These are phyloP conservation scores for Ogataea paradorogensis DNA, from an alignment of 805 yeast species.

Conservation along the genomic window DNA sequence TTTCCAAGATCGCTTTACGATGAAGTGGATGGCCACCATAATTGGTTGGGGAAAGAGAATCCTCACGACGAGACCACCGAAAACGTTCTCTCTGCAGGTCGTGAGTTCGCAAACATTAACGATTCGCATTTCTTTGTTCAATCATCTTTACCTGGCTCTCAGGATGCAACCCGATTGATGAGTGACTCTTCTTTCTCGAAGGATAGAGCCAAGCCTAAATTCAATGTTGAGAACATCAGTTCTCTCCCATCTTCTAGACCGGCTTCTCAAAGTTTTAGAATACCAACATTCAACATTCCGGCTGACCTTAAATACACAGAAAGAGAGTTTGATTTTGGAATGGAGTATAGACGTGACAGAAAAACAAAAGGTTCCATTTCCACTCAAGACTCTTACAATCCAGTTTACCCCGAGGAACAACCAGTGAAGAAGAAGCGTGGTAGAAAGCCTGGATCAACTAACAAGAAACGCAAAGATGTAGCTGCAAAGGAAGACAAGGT, in stretches of 20 bases:
- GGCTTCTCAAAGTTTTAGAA: slow-evolving; percentile 13
- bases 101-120: slow-evolving; percentile 15
- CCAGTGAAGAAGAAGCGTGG: slow-evolving; percentile 20
- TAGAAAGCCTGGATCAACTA: slow-evolving; percentile 22
- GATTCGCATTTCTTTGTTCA: slow-evolving; percentile 18
- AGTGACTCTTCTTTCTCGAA: slow-evolving; percentile 15
- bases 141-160: slow-evolving; percentile 20
- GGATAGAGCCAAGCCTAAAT: slow-evolving; percentile 9
- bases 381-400: slow-evolving; percentile 4
- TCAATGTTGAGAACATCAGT: slow-evolving; percentile 16
- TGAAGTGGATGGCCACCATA: slow-evolving; percentile 13
- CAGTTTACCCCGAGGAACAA: not conserved
- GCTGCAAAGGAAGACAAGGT: slow-evolving; percentile 12
- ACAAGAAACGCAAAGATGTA: slow-evolving; percentile 17
- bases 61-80: slow-evolving; percentile 17
- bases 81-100: slow-evolving; percentile 14
- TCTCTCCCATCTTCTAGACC: slow-evolving; percentile 19
- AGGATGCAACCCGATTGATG: slow-evolving; percentile 14
- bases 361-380: slow-evolving; percentile 6
- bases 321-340: slow-evolving; percentile 9
- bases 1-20: slow-evolving; percentile 18
- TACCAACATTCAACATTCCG: slow-evolving; percentile 19
- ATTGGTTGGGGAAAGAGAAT: slow-evolving; percentile 14
- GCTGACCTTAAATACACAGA: slow-evolving; percentile 15
- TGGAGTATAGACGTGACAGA: slow-evolving; percentile 9